Conservation (phyloP, 1,284 basidiomycete genomes). For the Phellinidium pouzarii region DNA sequence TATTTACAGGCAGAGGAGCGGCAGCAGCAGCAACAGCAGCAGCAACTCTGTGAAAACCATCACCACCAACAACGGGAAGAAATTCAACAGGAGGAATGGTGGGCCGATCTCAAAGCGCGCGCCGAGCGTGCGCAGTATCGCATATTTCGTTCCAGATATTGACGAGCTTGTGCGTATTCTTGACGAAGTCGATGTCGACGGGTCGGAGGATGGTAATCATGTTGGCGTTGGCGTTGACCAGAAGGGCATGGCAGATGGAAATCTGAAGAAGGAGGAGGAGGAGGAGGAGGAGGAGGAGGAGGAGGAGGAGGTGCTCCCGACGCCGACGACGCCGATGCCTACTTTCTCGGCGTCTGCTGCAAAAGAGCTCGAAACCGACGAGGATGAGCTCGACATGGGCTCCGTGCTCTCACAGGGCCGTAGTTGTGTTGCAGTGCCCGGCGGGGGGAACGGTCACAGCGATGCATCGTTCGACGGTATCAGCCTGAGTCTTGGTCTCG, state of each 20-base stretch:
- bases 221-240: not conserved
- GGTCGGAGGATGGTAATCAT: not conserved
- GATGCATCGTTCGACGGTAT: too few relatives aligned
- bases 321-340: not conserved
- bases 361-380: not conserved
- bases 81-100: not conserved
- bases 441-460: not conserved
- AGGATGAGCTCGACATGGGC: slow-evolving; percentile 10
- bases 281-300: not conserved
- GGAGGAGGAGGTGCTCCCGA: not conserved
- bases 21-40: too few relatives aligned
- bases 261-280: not conserved
- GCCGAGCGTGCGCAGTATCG: not conserved
- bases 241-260: not conserved
- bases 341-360: too few relatives aligned
- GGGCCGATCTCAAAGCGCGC: not conserved
- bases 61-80: not conserved
- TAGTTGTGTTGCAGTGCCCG: not conserved
- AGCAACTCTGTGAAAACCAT: too few relatives aligned
- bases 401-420: not conserved
- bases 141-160: slow-evolving; percentile 13
- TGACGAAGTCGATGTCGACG: slow-evolving; percentile 3
- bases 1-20: too few relatives aligned
- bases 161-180: slow-evolving; percentile 17
- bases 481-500: too few relatives aligned